phyloP scores from a whole-genome alignment of 441 rosid genomes.

The Kokia cookei region DNA sequence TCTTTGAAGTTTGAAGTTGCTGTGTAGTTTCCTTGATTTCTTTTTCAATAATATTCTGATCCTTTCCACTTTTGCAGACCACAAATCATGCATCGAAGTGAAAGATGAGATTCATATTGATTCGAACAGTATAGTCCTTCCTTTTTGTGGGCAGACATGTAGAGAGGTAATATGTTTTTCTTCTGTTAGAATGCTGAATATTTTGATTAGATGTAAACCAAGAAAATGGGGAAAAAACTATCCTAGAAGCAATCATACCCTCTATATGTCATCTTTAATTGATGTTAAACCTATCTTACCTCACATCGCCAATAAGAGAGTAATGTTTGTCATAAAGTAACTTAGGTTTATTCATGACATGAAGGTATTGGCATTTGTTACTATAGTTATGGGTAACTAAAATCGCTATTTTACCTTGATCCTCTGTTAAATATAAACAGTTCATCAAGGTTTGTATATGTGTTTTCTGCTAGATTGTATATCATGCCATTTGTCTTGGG shows the following conservation, averaged over 20 bases:
- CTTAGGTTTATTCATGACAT: neutral
- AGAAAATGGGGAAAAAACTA: neutral
- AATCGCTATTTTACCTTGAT: neutral
- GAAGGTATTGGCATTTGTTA: neutral
- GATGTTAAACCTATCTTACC: neutral
- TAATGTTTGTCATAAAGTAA: neutral
- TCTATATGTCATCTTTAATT: neutral
- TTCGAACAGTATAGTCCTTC: conserved; percentile 24
- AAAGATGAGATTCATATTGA: conserved; percentile 37
- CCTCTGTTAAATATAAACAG: neutral
- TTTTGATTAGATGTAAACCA: neutral
- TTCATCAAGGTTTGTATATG: neutral
- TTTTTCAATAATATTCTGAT: conserved; percentile 10
- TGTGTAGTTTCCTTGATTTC: neutral
- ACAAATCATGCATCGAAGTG: conserved; percentile 55
- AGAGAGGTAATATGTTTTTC: conserved; percentile 51
- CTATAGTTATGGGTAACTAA: neutral
- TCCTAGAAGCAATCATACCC: neutral
- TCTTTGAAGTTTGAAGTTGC: conserved; percentile 1
- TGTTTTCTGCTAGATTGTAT: neutral
- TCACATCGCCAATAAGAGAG: neutral
- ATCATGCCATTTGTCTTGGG: neutral
- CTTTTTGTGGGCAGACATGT: conserved; percentile 77
- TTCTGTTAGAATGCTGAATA: neutral
- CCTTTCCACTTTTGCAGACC: conserved; percentile 44